Base-by-base conservation (phyloP, 306 rosid species). In the Cicer yamashitae region DNA sequence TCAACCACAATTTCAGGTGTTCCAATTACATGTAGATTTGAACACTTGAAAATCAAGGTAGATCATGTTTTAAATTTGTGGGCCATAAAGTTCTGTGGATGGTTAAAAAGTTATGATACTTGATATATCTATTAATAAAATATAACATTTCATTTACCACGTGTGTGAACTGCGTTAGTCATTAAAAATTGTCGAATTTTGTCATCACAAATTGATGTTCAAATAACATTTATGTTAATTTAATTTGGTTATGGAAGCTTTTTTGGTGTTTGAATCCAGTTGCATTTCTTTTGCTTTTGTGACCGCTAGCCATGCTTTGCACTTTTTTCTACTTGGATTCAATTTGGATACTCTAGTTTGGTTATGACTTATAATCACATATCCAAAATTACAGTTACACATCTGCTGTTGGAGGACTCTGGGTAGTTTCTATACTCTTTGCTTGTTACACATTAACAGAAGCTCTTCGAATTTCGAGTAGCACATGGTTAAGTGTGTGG, bases 401-500 rank as follows among this genome's bases (percentile, higher is more conserved):
- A 81, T 80, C 86, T 52, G 91, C 97, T 74, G 57, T 91, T n/a
- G 98, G 98, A 74, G 98, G 97, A n/a, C 67, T 86, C 22, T 88
- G 96, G 92, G 90, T 91, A 56, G 92, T 89, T 81, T 66, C 80
- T 65, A 61, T 87, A 80, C 90, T 91, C 69, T 78, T 93, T 52
- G 68, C 68, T 7, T 89, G 86, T 86, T 93, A 89, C 77, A 76
- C 74, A 37, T 65, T 81, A 50, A 88, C 91, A 1, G 97, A 93
- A 83, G 78, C 77, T 83, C 91, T 91, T 83, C 90, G 96, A 83
- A 82, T 91, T 85, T 91, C 84, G 17, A 88, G 92, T 54, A 93
- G 97, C 84, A 86, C 87, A 40, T 93, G 96, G 98, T 85, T 93
- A 79, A 87, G 91, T 59, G 76, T 87, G 70, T 91, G 98, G 98